phyloP scores from a whole-genome alignment of 176 grass and related monocot species.

The Coix lacrymajobi region DNA sequence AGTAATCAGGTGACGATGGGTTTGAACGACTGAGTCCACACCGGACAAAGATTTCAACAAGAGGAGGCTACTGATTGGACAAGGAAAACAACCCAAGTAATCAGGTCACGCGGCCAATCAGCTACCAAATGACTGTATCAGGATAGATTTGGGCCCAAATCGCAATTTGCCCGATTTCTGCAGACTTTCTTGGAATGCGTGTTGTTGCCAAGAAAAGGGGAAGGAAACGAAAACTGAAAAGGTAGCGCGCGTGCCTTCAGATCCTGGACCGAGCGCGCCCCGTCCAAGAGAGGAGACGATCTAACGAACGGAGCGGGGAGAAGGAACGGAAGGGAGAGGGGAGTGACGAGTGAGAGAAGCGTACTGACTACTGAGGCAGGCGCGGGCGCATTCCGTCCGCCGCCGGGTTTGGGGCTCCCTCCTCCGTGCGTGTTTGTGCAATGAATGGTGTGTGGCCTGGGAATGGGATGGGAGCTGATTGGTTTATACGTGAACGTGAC shows the following conservation, averaged over 20 bases:
- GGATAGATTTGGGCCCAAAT: not conserved
- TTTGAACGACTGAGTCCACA: not conserved
- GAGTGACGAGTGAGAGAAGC: not conserved
- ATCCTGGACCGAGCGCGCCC: not conserved
- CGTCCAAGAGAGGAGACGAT: conserved; percentile 9
- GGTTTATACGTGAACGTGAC: not conserved
- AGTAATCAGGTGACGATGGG: not conserved
- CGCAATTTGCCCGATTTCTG: not conserved
- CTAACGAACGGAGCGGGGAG: not conserved
- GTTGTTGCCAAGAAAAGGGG: not conserved
- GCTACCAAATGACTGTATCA: not conserved
- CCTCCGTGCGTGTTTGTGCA: not conserved
- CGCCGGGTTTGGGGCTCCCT: not conserved
- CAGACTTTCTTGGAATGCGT: not conserved
- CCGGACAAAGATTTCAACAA: not conserved
- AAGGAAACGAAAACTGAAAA: not conserved
- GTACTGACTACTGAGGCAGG: conserved; percentile 8
- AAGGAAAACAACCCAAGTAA: too few species aligned
- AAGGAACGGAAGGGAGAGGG: not conserved
- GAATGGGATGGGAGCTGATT: not conserved
- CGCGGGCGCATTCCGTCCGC: conserved; percentile 16
- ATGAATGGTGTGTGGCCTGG: not conserved
- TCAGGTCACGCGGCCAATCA: not conserved
- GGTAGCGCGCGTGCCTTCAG: not conserved
- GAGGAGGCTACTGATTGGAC: not conserved